A percentile compares a stretch with the other conserved stretches of the same genome.
Evolutionary conservation across 768 basidiomycete genomes (phyloP).

Genomic region (Lyophyllum atratum): DNA sequence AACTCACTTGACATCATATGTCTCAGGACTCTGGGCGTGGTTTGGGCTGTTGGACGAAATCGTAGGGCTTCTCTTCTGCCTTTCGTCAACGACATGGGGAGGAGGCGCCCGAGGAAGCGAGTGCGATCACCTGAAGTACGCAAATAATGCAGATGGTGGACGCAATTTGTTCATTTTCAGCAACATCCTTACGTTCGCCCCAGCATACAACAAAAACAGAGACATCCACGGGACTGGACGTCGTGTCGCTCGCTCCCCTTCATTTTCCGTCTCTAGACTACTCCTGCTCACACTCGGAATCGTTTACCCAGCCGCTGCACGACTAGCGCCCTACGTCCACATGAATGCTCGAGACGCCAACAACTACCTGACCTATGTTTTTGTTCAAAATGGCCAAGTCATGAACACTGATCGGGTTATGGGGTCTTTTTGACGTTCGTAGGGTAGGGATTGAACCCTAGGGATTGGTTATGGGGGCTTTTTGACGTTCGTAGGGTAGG

Average conservation of each 20-base stretch:
- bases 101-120: not conserved
- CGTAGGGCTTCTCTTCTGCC: not conserved
- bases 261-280: not conserved
- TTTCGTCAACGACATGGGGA: slow-evolving; percentile 2
- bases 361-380: slow-evolving; percentile 1
- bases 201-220: not conserved
- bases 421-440: no score
- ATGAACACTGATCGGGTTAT: no score
- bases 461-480: no score
- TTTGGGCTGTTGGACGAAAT: not conserved
- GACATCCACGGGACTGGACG: not conserved
- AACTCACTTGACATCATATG: not conserved
- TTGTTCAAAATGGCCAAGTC: not conserved
- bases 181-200: not conserved
- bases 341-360: not conserved
- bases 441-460: no score
- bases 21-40: slow-evolving; percentile 1
- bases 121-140: slow-evolving; percentile 2
- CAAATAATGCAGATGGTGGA: not conserved
- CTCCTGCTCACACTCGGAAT: not conserved
- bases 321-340: not conserved
- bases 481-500: no score
- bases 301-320: slow-evolving; percentile 4
- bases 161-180: not conserved
- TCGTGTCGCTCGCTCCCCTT: not conserved